Evolutionary conservation across 2,329 filamentous ascomycete species (phyloP), one percentile per base, ranked within the genome.

Genomic region (Paramyrothecium sp.): DNA sequence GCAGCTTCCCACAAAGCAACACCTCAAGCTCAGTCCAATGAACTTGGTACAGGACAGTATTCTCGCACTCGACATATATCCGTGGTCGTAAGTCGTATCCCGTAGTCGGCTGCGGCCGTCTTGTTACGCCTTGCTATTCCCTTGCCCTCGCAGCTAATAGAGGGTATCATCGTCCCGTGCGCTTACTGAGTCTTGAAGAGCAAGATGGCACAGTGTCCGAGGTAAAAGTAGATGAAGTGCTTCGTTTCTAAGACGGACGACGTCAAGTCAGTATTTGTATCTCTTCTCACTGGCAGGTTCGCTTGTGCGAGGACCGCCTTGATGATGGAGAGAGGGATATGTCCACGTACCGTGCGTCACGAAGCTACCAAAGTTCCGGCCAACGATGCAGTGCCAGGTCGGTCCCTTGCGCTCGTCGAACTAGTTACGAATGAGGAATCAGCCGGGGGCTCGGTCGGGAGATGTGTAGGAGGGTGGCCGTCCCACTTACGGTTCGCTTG

Each of bases 161-260:
- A 30, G 13, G 21, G 8, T 51, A 13, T n/a, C 17, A 16, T n/a
- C 17, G 16, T 23, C 23, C 20, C n/a, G 11, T 20, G 49, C 16
- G 26, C 66, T 71, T 87, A 98, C 86, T 97, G 94, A 46, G 95
- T 99, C 85, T 99, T 99, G 87, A 98, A 99, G 54, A 99, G 88
- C 56, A 99, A 85, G 72, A 99, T 98, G 59, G 95, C 95, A 76
- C 92, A 97, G 82, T 98, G 95, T 55, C 95, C 95, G 59, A 99
- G 89, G 81, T 99, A 99, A 81, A 99, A 99, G 81, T 99, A 99
- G 75, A 99, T 97, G 81, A 99, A 99, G 78, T 99, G 95, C 81
- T 98, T 98, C 26, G 95, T 98, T 77, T 98, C 95, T 97, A 79
- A 41, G 16, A 34, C 3, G 17, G 17, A 52, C 49, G 26, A 17